Evolutionary conservation across 176 grass and related monocot species (phyloP), one percentile per base, ranked within the genome.

Genomic region (Lolium multiflorum): DNA sequence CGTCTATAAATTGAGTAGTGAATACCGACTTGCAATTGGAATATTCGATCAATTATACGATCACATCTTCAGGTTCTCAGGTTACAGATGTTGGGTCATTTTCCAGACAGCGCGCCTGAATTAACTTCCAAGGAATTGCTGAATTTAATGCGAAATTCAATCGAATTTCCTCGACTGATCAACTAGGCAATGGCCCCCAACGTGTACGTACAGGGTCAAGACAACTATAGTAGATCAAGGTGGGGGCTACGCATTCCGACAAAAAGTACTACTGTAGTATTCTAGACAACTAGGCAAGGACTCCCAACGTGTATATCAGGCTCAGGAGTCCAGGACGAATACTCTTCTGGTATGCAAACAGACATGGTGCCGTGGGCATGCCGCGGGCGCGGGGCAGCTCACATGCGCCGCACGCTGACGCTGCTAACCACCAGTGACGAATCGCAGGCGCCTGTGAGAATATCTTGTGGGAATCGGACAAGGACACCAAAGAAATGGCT

Each of bases 371-470:
- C 22, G 13, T 57, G 37, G 10, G 56, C 66, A 80, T 25, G 80
- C 46, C 8, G 4, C 41, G 41, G 41, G 41, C 48, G 26, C 58
- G 75, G 59, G 81, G 74, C 85, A 63, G 37, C 62, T 63, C 70
- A 46, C 85, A 91, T 85, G 85, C 87, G 85, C 41, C 17, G 85
- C 69, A 46, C 66, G 44, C 39, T 80, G 26, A 25, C 60, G 25
- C 22, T 78, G 37, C 80, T 13, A 81, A 51, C 81, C 85, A 87
- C 89, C 54, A 60, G 59, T 70, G 61, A 49, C 59, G 74, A 87
- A 90, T 79, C 84, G 67, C 25, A 77, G 25, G 22, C 39, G 54
- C 47, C 25, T 44, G 52, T 16, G 20, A 84, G 58, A 60, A 38
- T 10, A 49, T 62, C 77, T 75, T 50, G 55, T 25, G 46, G 17